Evolutionary conservation across 164 flowering plant genomes (phyloP), one percentile per base, ranked within the genome.

Genomic region (Umbellularia californica): DNA sequence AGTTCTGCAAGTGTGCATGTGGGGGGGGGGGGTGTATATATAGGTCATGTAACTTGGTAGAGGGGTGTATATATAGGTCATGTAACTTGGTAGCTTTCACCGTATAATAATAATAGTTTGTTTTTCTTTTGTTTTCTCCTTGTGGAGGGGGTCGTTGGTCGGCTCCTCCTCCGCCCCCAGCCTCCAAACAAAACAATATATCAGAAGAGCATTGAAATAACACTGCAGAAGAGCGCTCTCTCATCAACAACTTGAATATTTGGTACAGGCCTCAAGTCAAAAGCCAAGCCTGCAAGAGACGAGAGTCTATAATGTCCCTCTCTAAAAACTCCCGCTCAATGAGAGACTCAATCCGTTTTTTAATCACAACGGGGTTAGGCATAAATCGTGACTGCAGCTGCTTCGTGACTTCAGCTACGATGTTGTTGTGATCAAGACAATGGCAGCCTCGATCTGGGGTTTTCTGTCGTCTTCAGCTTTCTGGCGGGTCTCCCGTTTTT

Each of bases 381-480:
- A 93, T 73, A 79, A 93, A 95, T 22, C 97, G 87, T 1, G 98
- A 84, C 82, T 92, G 98, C 85, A 92, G 75, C 82, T 93, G 99
- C 84, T 92, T 90, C 19, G 98, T 93, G 41, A 95, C 99, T 80
- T 95, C 99, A 5, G 98, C 81, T 13, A 92, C 88, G 58, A 95
- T 84, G 73, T 93, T 93, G 82, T 93, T 95, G 74, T 95, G 98
- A 85, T 93, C 96, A 70, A 93, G 78, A 95, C 99, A n/a, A 95
- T 84, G 4, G 99, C 96, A 10, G 99, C 99, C 79, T 95, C 99
- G 51, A 93, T 92, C 86, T 93, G 97, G 24, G 95, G 99, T 76
- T 95, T 95, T 75, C 99, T 84, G 77, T 93, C 99, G 81, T 95
- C 99, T 81, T 93, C 98, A 73, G 93, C 99, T 79, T 94, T 88